These are phyloP conservation scores for Diplodia scrobiculata DNA, from an alignment of 2,329 filamentous ascomycete genomes.

Conservation along the genomic window DNA sequence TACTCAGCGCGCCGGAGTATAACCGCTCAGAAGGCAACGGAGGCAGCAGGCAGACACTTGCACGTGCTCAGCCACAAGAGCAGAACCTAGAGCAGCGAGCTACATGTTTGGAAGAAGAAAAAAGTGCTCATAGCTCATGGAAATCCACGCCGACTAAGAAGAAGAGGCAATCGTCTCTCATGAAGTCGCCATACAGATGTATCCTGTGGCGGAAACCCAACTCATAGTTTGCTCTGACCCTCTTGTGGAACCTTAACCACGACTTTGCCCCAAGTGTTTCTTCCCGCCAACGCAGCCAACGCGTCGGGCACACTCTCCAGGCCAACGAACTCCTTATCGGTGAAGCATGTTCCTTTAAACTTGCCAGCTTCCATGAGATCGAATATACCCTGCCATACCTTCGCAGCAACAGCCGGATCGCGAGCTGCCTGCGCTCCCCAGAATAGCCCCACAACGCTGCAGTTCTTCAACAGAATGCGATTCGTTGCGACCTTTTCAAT, in stretches of 20 bases:
- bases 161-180: background rate
- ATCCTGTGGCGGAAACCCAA: background rate
- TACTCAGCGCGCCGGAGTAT: constrained; percentile 17
- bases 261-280: constrained; percentile 95
- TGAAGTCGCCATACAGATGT: background rate
- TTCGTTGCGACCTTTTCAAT: constrained; percentile 95
- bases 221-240: constrained; percentile 42
- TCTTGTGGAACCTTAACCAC: constrained; percentile 78
- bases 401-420: constrained; percentile 68
- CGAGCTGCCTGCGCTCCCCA: constrained; percentile 83
- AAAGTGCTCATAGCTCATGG: background rate
- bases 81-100: background rate
- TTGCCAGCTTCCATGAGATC: constrained; percentile 75
- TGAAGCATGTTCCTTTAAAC: constrained; percentile 79
- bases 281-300: constrained; percentile 71
- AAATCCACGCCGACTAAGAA: background rate
- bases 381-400: constrained; percentile 82
- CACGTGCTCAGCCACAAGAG: too few species aligned
- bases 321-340: constrained; percentile 78
- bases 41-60: background rate
- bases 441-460: constrained; percentile 83
- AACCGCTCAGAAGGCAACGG: background rate
- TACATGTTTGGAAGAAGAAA: background rate
- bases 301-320: constrained; percentile 77
- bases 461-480: constrained; percentile 90